phyloP scores from a whole-genome alignment of 2,329 filamentous ascomycete species.

The Trichoderma breve region DNA sequence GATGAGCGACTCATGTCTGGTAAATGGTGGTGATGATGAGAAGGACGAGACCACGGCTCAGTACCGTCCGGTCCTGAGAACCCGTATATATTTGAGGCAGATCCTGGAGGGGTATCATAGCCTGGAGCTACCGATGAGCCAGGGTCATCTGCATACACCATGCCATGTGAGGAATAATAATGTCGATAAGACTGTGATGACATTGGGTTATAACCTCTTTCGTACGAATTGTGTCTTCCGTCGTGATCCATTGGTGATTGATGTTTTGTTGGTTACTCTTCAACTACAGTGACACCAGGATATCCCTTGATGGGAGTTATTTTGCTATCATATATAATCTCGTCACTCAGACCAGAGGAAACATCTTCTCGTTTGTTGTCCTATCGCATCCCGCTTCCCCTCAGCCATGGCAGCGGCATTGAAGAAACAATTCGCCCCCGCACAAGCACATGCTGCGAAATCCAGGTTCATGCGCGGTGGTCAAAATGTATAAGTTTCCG shows the following conservation, averaged over 20 bases:
- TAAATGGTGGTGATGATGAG: constrained; percentile 78
- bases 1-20: constrained; percentile 69
- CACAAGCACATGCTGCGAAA: not conserved
- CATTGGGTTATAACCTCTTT: not conserved
- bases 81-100: constrained; percentile 50
- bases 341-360: not conserved
- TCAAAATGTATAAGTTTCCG: not conserved
- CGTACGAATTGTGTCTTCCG: not conserved
- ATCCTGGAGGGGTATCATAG: constrained; percentile 52
- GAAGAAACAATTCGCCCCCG: not conserved
- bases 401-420: not conserved
- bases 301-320: not conserved
- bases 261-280: constrained; percentile 38
- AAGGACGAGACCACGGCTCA: constrained; percentile 46
- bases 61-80: constrained; percentile 39
- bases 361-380: not conserved
- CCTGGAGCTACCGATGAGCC: constrained; percentile 43
- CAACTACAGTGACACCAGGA: constrained; percentile 37
- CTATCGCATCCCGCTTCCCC: not conserved
- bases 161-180: not conserved
- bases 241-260: not conserved
- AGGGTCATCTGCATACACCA: not conserved
- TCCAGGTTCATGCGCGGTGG: constrained; percentile 1
- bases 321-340: not conserved
- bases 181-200: not conserved